Base-by-base conservation (phyloP, 805 yeast genomes). In the Candida rishiriensis region DNA sequence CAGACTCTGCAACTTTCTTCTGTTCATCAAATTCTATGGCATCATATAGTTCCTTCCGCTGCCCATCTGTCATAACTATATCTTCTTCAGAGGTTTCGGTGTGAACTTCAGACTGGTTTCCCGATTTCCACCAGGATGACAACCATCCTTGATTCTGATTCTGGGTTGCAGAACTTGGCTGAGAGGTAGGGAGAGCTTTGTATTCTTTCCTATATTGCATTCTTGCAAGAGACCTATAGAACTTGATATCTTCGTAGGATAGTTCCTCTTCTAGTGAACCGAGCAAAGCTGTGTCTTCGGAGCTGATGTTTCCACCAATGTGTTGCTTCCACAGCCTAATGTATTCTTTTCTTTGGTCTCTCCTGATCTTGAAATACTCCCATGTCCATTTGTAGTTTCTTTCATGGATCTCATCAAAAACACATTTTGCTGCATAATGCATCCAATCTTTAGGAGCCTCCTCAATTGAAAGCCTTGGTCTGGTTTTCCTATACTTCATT, bases 1-100 rank as follows among this genome's bases (percentile, higher is more conserved):
- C 65, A 1, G 83, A 68, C 28, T 79, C 79, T 1, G 72, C 56
- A 1, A 76, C 43, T 1, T 69, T 69, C 39, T 75, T 70, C 16
- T 71, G 64, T 49, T 90, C 96, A 53, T 90, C 87, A 53, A 83
- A 90, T 50, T 90, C 99, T 51, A 93, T 90, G 0, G 97, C 95
- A 48, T 88, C 95, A 57, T 88, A 90, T 16, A 93, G 70, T 47
- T 95, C 99, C 57, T 88, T 75, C 50, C 87, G 75, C 57, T 93
- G 97, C 52, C 89, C 96, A 12, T 88, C 96, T 0, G 93, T 79
- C 61, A 93, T 76, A 7, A 71, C 69, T 26, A 81, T 60, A 2
- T 71, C 67, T 3, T 59, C 56, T 5, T 30, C 33, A 12, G 14
- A 12, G 13, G 33, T 47, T 14, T 50, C 50, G 41, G 41, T 17